Conservation (phyloP, 495 filamentous ascomycete genomes). For the Lophium mytilinum region DNA sequence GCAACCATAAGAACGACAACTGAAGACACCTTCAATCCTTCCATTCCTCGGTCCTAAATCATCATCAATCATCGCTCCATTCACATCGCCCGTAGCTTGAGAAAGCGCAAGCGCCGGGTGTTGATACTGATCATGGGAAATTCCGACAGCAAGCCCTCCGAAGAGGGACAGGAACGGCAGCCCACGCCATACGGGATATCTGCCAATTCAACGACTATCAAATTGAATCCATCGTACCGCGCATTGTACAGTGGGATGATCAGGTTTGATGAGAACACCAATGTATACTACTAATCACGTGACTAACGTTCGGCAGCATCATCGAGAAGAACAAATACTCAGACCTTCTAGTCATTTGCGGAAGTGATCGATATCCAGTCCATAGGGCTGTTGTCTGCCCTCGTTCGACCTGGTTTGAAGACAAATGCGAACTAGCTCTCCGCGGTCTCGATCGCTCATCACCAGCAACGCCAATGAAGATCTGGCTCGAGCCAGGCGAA, state of each 20-base stretch:
- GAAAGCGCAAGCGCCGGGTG: neutral
- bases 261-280: neutral
- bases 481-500: conserved; percentile 17
- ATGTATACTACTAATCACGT: neutral
- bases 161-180: neutral
- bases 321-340: conserved; percentile 20
- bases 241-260: conserved; percentile 12
- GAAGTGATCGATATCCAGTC: conserved; percentile 16
- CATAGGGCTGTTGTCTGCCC: conserved; percentile 22
- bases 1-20: no score
- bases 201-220: neutral
- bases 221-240: conserved; percentile 3
- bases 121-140: neutral
- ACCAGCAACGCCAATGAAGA: conserved; percentile 12
- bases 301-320: neutral
- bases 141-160: conserved; percentile 2
- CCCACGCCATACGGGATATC: conserved; percentile 3
- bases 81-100: no score
- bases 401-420: conserved; percentile 4
- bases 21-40: no score
- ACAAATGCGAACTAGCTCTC: neutral
- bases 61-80: no score
- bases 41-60: no score
- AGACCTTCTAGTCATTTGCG: conserved; percentile 14
- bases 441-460: neutral